A percentile compares a stretch with the other conserved stretches of the same genome.
These are phyloP conservation scores for Globisporangium splendens DNA, from an alignment of 352 stramenopile species.

Conservation along the genomic window DNA sequence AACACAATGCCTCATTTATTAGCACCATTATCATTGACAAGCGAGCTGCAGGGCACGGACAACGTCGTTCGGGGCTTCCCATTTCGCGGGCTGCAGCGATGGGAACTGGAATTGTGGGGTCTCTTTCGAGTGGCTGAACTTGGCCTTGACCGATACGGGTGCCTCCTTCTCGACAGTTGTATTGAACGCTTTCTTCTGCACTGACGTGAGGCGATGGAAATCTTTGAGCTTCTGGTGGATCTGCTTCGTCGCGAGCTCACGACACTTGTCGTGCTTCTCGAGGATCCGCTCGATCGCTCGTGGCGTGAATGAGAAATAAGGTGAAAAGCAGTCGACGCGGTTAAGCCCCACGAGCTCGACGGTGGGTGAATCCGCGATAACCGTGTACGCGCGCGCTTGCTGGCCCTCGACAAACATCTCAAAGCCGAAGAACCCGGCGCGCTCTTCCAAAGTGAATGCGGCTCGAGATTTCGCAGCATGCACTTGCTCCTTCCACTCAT, in stretches of 20 bases:
- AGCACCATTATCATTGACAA: constrained; percentile 22
- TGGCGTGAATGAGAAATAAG: constrained; percentile 67
- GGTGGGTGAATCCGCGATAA: constrained; percentile 43
- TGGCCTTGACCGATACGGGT: constrained; percentile 33
- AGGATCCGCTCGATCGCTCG: constrained; percentile 54
- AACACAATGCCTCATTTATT: no score
- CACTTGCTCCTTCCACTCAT: constrained; percentile 53
- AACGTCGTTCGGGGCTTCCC: constrained; percentile 49
- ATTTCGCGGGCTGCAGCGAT: constrained; percentile 36
- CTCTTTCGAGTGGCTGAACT: constrained; percentile 42
- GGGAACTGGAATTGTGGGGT: constrained; percentile 61
- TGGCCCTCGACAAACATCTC: constrained; percentile 65
- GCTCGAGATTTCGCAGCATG: constrained; percentile 48
- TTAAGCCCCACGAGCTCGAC: constrained; percentile 65
- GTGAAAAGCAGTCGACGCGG: constrained; percentile 68
- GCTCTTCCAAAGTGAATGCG: constrained; percentile 45
- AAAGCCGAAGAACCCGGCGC: constrained; percentile 58
- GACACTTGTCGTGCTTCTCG: constrained; percentile 48
- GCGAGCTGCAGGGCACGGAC: constrained; percentile 45
- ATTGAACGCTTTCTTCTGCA: constrained; percentile 21
- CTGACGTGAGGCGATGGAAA: constrained; percentile 26
- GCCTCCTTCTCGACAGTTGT: constrained; percentile 19
- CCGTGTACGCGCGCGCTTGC: constrained; percentile 48
- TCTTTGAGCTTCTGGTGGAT: constrained; percentile 54
- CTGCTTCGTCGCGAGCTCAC: constrained; percentile 33